These are phyloP conservation scores for Fonsecaea erecta DNA, from an alignment of 2,329 filamentous ascomycete genomes.

Conservation along the genomic window DNA sequence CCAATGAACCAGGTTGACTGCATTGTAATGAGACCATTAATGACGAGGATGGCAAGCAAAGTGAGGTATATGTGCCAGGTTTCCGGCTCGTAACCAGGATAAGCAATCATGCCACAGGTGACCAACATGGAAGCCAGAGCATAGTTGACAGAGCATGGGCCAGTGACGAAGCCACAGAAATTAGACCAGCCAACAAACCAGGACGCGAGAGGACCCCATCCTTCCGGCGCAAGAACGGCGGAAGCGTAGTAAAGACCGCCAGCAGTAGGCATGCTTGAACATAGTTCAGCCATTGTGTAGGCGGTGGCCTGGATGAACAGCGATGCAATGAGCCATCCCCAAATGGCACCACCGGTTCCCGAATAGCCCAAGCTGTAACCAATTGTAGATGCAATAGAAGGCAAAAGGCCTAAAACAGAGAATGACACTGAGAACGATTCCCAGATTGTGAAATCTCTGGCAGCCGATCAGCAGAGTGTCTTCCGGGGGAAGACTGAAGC, in stretches of 20 bases:
- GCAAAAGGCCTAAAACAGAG: constrained; percentile 45
- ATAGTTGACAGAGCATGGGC: constrained; percentile 44
- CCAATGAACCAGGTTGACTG: constrained; percentile 45
- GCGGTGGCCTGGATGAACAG: constrained; percentile 43
- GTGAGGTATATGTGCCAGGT: constrained; percentile 45
- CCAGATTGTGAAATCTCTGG: constrained; percentile 41
- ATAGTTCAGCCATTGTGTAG: constrained; percentile 45
- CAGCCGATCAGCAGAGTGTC: constrained; percentile 4
- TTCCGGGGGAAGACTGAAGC: neutral
- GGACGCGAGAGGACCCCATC: constrained; percentile 33
- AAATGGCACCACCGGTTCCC: constrained; percentile 40
- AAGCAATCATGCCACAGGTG: constrained; percentile 42
- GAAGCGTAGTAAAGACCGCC: constrained; percentile 43
- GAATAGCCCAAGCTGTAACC: constrained; percentile 44
- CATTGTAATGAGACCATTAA: constrained; percentile 44
- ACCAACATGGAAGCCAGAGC: constrained; percentile 44
- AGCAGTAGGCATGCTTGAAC: constrained; percentile 43
- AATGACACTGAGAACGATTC: constrained; percentile 46
- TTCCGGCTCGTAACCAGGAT: constrained; percentile 42
- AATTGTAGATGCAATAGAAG: constrained; percentile 47
- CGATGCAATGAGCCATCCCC: constrained; percentile 44
- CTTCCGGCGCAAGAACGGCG: constrained; percentile 44
- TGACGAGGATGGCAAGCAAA: constrained; percentile 40
- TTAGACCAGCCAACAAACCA: constrained; percentile 43
- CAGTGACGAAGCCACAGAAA: constrained; percentile 41